Conservation (phyloP, 768 basidiomycete species). For the Mrakia blollopis region DNA sequence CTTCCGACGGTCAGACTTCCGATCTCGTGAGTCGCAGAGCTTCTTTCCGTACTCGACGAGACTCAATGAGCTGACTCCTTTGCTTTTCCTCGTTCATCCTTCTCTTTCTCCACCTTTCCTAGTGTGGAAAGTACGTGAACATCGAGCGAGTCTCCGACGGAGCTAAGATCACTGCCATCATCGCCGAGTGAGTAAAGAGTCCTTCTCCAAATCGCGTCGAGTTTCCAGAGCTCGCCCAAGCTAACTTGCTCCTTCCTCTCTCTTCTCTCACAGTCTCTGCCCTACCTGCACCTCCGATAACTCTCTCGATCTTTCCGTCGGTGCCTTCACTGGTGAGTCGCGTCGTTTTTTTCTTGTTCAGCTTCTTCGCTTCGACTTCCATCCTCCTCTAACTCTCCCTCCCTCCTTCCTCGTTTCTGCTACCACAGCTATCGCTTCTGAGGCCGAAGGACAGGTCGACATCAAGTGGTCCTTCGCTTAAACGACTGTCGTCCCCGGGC, state of each 20-base stretch:
- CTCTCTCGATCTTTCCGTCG: conserved; percentile 44
- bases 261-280: conserved; percentile 50
- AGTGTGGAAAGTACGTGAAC: conserved; percentile 63
- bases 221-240: neutral
- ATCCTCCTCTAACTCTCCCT: neutral
- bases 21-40: neutral
- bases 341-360: neutral
- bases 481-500: neutral
- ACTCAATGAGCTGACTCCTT: no score
- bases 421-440: neutral
- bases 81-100: no score
- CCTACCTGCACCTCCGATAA: conserved; percentile 66
- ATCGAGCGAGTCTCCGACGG: conserved; percentile 59
- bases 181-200: conserved; percentile 52
- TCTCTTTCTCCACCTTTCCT: conserved; percentile 18
- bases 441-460: conserved; percentile 4
- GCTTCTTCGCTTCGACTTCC: neutral
- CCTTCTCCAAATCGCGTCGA: neutral
- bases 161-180: conserved; percentile 56
- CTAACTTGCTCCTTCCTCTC: neutral
- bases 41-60: no score
- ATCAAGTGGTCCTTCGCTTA: conserved; percentile 1
- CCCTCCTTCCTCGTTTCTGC: neutral
- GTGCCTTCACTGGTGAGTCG: conserved; percentile 13
- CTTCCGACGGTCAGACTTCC: conserved; percentile 59